These are phyloP conservation scores for Yamadazyma spencermartinsiae DNA, from an alignment of 1,139 yeast genomes.

Conservation along the genomic window DNA sequence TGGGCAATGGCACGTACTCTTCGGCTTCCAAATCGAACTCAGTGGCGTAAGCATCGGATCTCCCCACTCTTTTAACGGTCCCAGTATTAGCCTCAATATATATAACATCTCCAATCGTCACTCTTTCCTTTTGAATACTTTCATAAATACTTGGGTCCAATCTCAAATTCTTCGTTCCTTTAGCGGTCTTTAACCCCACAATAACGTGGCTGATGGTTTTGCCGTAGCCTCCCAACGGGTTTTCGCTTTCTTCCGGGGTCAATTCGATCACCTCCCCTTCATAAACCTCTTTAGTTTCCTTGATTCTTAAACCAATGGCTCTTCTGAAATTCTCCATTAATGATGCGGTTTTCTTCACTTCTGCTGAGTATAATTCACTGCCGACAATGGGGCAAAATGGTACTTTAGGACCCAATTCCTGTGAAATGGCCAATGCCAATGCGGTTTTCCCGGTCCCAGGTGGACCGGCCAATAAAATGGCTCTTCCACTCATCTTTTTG, in stretches of 20 bases:
- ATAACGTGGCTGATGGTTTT: slow-evolving; percentile 93
- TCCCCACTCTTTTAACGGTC: slow-evolving; percentile 94
- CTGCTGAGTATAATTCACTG: slow-evolving; percentile 92
- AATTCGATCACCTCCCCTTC: slow-evolving; percentile 98
- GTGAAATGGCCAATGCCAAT: slow-evolving; percentile 91
- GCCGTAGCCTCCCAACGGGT: slow-evolving; percentile 96
- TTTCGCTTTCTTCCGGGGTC: slow-evolving; percentile 96
- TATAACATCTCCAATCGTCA: slow-evolving; percentile 92
- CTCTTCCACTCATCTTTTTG: slow-evolving; percentile 93
- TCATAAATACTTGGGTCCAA: slow-evolving; percentile 96
- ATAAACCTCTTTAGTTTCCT: slow-evolving; percentile 96
- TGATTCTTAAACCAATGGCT: slow-evolving; percentile 93
- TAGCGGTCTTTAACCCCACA: slow-evolving; percentile 92
- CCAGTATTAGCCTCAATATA: slow-evolving; percentile 98
- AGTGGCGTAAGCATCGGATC: slow-evolving; percentile 97
- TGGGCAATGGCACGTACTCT: slow-evolving; percentile 97
- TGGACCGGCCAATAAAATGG: slow-evolving; percentile 93
- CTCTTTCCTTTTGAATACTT: slow-evolving; percentile 92
- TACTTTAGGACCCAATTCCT: slow-evolving; percentile 96
- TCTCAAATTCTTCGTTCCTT: slow-evolving; percentile 90
- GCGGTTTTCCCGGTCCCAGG: slow-evolving; percentile 99
- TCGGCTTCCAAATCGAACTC: slow-evolving; percentile 98
- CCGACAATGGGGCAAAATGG: slow-evolving; percentile 99
- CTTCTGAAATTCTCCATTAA: slow-evolving; percentile 96
- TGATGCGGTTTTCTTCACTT: slow-evolving; percentile 95